Conservation (phyloP, 2,329 filamentous ascomycete species). For the Talaromyces rugulosus region DNA sequence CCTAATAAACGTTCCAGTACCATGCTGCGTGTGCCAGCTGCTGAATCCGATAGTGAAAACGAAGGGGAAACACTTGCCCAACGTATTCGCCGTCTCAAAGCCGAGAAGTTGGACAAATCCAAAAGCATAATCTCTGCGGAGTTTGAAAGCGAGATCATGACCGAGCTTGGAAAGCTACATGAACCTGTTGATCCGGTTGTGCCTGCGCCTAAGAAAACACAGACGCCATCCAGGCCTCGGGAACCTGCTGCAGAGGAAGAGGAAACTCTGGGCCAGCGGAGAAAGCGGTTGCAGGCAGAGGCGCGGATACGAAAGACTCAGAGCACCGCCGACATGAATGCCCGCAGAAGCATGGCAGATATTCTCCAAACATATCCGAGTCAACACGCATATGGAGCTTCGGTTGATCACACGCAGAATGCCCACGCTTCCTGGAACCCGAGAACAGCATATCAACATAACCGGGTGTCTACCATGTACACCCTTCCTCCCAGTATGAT, state of each 20-base stretch:
- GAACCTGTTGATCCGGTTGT: constrained; percentile 8
- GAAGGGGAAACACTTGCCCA: constrained; percentile 45
- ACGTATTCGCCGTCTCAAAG: constrained; percentile 38
- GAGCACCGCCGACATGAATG: constrained; percentile 21
- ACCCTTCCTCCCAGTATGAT: constrained; percentile 21
- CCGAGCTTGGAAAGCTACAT: constrained; percentile 32
- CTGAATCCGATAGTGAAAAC: constrained; percentile 24
- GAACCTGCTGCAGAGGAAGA: constrained; percentile 24
- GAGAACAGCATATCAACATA: background rate
- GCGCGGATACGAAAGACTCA: constrained; percentile 19
- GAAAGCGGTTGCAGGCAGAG: constrained; percentile 43
- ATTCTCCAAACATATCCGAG: constrained; percentile 53
- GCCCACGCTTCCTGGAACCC: background rate
- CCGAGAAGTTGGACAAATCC: constrained; percentile 24
- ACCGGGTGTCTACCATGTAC: constrained; percentile 30
- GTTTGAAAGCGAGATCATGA: constrained; percentile 42
- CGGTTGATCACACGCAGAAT: background rate
- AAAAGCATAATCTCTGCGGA: constrained; percentile 32
- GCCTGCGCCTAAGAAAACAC: constrained; percentile 14
- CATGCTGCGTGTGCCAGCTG: constrained; percentile 28
- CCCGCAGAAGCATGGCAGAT: constrained; percentile 44
- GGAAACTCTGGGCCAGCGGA: constrained; percentile 45
- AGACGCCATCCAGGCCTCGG: background rate
- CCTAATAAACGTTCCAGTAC: constrained; percentile 27
- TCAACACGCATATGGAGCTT: constrained; percentile 19